phyloP scores from a whole-genome alignment of 305 asterid genomes.

The Ajuga reptans region DNA sequence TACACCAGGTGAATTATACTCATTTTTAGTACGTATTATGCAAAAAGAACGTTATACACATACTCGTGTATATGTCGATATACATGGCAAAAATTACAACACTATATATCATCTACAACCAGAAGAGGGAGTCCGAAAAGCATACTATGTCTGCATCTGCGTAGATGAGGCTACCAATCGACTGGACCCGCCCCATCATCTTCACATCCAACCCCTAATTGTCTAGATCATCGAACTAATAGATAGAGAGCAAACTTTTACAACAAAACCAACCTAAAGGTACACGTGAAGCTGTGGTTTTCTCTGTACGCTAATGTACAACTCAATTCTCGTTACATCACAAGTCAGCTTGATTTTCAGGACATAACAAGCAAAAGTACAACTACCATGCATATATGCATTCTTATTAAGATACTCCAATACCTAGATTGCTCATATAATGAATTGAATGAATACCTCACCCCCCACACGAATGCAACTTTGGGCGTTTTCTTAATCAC shows the following conservation, averaged over 20 bases:
- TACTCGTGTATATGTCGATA: too few relatives aligned
- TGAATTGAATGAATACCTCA: constrained; percentile 3
- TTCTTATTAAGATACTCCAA: constrained; percentile 15
- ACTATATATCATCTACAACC: too few relatives aligned
- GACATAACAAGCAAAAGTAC: neutral
- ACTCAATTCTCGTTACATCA: constrained; percentile 11
- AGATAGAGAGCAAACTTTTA: neutral
- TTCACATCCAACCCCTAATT: too few relatives aligned
- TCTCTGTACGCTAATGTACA: constrained; percentile 19
- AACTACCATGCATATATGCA: neutral
- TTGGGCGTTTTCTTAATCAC: neutral
- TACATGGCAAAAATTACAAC: too few relatives aligned
- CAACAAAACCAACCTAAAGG: neutral
- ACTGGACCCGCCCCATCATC: too few relatives aligned
- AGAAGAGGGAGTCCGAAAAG: too few relatives aligned
- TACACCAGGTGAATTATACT: too few relatives aligned
- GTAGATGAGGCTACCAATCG: too few relatives aligned
- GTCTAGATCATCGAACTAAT: neutral
- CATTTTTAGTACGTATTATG: too few relatives aligned
- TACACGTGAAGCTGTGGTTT: neutral
- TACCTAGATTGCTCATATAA: neutral
- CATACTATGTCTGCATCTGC: too few relatives aligned
- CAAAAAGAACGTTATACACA: too few relatives aligned
- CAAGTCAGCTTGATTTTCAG: neutral
- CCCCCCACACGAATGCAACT: neutral